Evolutionary conservation across 2,329 filamentous ascomycete genomes (phyloP).

Genomic region (Arthrobotrys sphaeroides): DNA sequence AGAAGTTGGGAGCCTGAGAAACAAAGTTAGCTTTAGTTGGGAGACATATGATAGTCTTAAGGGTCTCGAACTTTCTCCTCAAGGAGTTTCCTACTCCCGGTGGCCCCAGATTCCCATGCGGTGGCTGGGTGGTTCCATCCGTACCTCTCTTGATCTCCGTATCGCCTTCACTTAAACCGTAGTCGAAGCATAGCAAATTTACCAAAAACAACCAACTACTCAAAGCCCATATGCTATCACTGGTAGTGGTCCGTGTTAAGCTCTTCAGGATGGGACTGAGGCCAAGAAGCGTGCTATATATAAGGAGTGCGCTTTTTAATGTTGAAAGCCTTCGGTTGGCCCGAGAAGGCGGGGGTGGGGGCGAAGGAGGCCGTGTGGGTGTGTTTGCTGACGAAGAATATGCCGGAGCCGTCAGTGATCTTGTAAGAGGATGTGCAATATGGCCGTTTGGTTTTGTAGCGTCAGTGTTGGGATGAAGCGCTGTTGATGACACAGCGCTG

Average conservation of each 20-base stretch:
- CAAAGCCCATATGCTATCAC: slow-evolving; percentile 97
- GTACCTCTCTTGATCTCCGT: slow-evolving; percentile 32
- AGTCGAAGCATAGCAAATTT: slow-evolving; percentile 98
- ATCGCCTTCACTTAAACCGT: slow-evolving; percentile 66
- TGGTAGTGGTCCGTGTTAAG: slow-evolving; percentile 89
- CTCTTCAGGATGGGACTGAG: slow-evolving; percentile 96
- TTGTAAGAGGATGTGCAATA: slow-evolving; percentile 32
- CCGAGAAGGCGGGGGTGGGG: slow-evolving; percentile 62
- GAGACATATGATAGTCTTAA: slow-evolving; percentile 59
- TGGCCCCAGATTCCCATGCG: slow-evolving; percentile 25
- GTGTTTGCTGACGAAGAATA: slow-evolving; percentile 60
- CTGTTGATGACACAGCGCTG: slow-evolving; percentile 2
- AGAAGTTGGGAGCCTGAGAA: slow-evolving; percentile 67
- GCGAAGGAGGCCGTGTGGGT: slow-evolving; percentile 61
- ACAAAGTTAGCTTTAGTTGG: neutral
- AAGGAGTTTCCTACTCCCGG: slow-evolving; percentile 60
- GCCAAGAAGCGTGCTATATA: slow-evolving; percentile 90
- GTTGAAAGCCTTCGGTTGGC: slow-evolving; percentile 77
- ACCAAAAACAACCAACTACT: slow-evolving; percentile 91
- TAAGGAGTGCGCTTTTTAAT: slow-evolving; percentile 88
- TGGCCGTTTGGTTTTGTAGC: neutral
- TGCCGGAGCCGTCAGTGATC: slow-evolving; percentile 57
- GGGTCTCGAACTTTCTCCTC: slow-evolving; percentile 70
- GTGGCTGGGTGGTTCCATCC: slow-evolving; percentile 14
- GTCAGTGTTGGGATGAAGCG: neutral